phyloP scores from a whole-genome alignment of 1,284 basidiomycete genomes.

The Puccinia brachypodii region DNA sequence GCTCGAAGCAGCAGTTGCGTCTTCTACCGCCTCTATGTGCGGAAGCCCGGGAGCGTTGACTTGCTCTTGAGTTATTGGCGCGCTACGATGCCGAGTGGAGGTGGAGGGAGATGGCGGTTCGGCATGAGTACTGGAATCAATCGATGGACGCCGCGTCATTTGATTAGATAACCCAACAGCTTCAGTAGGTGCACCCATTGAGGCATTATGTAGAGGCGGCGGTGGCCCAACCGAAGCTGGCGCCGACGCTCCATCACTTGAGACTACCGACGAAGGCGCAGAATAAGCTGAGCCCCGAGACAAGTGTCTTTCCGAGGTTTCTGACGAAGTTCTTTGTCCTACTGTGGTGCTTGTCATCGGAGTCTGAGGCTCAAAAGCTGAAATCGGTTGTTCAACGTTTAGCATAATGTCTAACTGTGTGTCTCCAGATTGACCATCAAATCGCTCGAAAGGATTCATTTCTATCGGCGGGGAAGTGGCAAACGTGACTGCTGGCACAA shows the following conservation, averaged over 20 bases:
- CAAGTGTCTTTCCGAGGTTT: constrained; percentile 26
- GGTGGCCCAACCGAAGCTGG: constrained; percentile 42
- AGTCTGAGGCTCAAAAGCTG: constrained; percentile 30
- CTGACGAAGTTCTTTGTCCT: constrained; percentile 43
- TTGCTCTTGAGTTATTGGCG: constrained; percentile 47
- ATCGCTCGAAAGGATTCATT: neutral
- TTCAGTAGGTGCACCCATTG: constrained; percentile 46
- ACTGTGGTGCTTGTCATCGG: constrained; percentile 36
- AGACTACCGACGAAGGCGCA: constrained; percentile 44
- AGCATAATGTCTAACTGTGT: neutral
- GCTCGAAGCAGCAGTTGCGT: neutral
- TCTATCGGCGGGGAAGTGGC: constrained; percentile 40
- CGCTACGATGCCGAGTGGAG: constrained; percentile 46
- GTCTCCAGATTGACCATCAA: neutral
- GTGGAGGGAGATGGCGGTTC: constrained; percentile 48
- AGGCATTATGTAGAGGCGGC: constrained; percentile 39
- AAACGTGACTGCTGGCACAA: constrained; percentile 39
- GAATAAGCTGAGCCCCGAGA: constrained; percentile 41
- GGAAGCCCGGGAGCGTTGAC: constrained; percentile 47
- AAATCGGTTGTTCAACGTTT: neutral
- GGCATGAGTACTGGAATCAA: constrained; percentile 46
- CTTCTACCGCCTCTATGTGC: constrained; percentile 40
- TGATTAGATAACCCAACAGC: constrained; percentile 45
- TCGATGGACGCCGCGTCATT: constrained; percentile 38
- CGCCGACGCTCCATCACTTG: constrained; percentile 23